Evolutionary conservation across 2,329 filamentous ascomycete species (phyloP).

Genomic region (Madurella mycetomatis): DNA sequence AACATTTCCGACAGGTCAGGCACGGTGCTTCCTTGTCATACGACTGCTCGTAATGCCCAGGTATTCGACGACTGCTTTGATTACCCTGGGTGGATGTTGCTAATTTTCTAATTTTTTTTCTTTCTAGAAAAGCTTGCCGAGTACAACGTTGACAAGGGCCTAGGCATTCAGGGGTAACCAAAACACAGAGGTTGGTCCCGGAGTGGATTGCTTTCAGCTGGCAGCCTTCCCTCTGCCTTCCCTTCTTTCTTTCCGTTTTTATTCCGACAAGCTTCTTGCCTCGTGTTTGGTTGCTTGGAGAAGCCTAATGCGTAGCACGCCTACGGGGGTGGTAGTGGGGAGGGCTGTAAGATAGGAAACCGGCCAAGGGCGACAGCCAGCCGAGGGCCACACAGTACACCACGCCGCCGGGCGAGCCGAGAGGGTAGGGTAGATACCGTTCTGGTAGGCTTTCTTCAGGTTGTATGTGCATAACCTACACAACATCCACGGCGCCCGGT

Average conservation of each 20-base stretch:
- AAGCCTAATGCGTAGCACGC: not conserved
- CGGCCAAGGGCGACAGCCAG: too few species aligned
- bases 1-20: not conserved
- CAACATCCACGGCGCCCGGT: too few species aligned
- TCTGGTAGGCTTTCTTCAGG: too few species aligned
- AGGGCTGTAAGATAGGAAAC: too few species aligned
- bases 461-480: too few species aligned
- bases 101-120: not conserved
- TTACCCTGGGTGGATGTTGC: too few species aligned
- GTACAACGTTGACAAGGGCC: not conserved
- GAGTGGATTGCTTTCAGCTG: not conserved
- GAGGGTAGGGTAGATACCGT: too few species aligned
- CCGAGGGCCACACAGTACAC: too few species aligned
- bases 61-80: too few species aligned
- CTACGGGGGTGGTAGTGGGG: too few species aligned
- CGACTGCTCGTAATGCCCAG: not conserved
- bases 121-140: conserved; percentile 2
- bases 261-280: not conserved
- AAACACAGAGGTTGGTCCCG: not conserved
- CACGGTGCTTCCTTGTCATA: not conserved
- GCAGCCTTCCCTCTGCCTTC: too few species aligned
- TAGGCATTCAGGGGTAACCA: not conserved
- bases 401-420: too few species aligned
- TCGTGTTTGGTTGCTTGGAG: not conserved
- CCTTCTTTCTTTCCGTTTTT: not conserved